phyloP scores from a whole-genome alignment of 306 rosid species.

The Pyrus bretschneideri region DNA sequence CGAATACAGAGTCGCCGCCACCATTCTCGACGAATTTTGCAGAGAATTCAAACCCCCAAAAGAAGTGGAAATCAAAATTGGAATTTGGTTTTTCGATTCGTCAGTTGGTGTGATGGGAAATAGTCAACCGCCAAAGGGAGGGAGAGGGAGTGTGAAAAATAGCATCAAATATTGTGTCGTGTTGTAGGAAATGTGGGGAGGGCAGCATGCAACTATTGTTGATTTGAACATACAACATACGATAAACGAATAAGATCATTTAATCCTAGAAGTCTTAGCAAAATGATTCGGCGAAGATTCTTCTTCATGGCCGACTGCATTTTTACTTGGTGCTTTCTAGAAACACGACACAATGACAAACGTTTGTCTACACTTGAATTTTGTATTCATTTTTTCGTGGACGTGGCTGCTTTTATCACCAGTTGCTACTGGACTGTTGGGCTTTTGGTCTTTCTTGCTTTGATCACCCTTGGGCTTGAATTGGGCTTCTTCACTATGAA shows the following conservation, averaged over 20 bases:
- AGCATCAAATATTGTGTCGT: neutral
- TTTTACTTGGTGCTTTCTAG: neutral
- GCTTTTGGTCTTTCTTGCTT: neutral
- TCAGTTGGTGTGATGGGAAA: neutral
- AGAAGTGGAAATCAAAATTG: neutral
- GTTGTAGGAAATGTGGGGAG: neutral
- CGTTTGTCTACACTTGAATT: no score
- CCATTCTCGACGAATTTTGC: slow-evolving; percentile 17
- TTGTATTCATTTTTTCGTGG: no score
- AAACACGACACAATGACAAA: neutral
- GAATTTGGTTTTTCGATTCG: neutral
- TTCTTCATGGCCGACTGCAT: neutral
- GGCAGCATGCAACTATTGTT: neutral
- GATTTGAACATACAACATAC: rapidly evolving
- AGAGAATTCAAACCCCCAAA: neutral
- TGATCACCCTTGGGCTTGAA: no score
- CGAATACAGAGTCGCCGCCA: slow-evolving; percentile 22
- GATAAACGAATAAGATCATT: no score
- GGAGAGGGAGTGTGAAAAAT: neutral
- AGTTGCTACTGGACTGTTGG: neutral
- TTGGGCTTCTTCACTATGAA: no score
- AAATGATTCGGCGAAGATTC: no score
- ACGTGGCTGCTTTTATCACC: neutral
- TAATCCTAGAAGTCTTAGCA: no score
- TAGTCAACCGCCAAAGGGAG: neutral